Percentiles rank a stretch among this genome's conserved stretches.
Evolutionary conservation across 2,329 filamentous ascomycete species (phyloP).

Genomic region (Aureobasidium namibiae): DNA sequence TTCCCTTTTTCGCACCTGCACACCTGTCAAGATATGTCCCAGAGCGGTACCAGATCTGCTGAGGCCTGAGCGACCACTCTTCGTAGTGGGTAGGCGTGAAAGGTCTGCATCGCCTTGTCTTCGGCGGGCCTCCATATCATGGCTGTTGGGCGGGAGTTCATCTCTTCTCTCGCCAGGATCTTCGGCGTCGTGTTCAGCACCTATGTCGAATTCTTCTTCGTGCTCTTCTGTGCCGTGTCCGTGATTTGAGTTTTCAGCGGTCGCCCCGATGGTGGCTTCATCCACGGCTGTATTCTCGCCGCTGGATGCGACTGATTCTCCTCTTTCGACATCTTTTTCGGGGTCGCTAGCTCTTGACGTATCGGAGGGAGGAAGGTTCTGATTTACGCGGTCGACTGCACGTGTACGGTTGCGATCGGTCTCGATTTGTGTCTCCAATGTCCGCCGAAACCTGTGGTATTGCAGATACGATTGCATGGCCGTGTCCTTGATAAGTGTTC

Average conservation of each 20-base stretch:
- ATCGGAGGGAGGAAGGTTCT: neutral
- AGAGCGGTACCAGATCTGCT: slow-evolving; percentile 23
- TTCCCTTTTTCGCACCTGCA: slow-evolving; percentile 27
- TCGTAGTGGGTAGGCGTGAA: slow-evolving; percentile 23
- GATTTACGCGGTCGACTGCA: neutral
- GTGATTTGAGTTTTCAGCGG: neutral
- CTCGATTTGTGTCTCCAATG: slow-evolving; percentile 16
- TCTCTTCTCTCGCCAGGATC: slow-evolving; percentile 13
- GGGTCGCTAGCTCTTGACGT: neutral
- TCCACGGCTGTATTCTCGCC: neutral
- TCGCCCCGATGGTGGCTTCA: neutral
- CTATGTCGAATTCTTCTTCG: slow-evolving; percentile 3
- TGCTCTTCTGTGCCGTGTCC: slow-evolving; percentile 2
- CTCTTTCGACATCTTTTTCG: neutral
- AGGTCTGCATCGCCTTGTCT: slow-evolving; percentile 18
- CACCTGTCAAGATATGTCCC: slow-evolving; percentile 28
- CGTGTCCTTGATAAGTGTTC: neutral
- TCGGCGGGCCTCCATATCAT: slow-evolving; percentile 17
- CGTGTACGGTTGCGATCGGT: slow-evolving; percentile 16
- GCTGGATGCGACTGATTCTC: neutral
- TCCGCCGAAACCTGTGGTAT: slow-evolving; percentile 19
- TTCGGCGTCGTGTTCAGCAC: neutral
- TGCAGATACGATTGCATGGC: slow-evolving; percentile 24
- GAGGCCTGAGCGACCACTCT: slow-evolving; percentile 16
- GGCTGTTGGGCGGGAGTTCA: slow-evolving; percentile 14